phyloP scores from a whole-genome alignment of 768 basidiomycete species.

The Coprinopsis marcescibilis region DNA sequence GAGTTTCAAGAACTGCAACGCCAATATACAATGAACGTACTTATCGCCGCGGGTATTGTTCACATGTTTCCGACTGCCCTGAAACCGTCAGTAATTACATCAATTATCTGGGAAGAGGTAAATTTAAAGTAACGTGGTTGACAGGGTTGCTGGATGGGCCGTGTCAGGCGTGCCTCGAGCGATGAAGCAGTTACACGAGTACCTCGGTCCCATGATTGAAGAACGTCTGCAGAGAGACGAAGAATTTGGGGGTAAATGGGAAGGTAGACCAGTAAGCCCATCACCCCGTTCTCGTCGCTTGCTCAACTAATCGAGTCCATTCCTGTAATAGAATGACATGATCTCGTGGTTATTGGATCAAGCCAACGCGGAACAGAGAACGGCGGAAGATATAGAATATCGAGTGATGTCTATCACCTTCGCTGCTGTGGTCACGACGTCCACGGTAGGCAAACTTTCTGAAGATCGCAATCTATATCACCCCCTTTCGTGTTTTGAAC shows the following conservation, averaged over 20 bases:
- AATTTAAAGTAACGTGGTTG: not conserved
- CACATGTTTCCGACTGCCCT: slow-evolving; percentile 26
- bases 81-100: slow-evolving; percentile 19
- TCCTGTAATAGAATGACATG: slow-evolving; percentile 45
- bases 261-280: slow-evolving; percentile 26
- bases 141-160: slow-evolving; percentile 10
- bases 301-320: slow-evolving; percentile 11
- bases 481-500: too few relatives aligned
- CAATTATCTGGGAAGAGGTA: not conserved
- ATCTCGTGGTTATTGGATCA: slow-evolving; percentile 40
- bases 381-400: slow-evolving; percentile 19
- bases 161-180: slow-evolving; percentile 8
- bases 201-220: slow-evolving; percentile 11
- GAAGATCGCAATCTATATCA: not conserved
- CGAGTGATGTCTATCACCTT: slow-evolving; percentile 34
- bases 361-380: slow-evolving; percentile 22
- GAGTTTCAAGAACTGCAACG: slow-evolving; percentile 28
- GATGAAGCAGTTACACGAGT: slow-evolving; percentile 1
- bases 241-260: slow-evolving; percentile 18
- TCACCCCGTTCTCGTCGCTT: not conserved
- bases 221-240: slow-evolving; percentile 7
- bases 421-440: slow-evolving; percentile 34
- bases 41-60: slow-evolving; percentile 15
- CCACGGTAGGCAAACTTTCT: slow-evolving; percentile 23
- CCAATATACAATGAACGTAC: slow-evolving; percentile 24